Conservation (phyloP, 208 protist species). For the Trypanosoma mega region DNA sequence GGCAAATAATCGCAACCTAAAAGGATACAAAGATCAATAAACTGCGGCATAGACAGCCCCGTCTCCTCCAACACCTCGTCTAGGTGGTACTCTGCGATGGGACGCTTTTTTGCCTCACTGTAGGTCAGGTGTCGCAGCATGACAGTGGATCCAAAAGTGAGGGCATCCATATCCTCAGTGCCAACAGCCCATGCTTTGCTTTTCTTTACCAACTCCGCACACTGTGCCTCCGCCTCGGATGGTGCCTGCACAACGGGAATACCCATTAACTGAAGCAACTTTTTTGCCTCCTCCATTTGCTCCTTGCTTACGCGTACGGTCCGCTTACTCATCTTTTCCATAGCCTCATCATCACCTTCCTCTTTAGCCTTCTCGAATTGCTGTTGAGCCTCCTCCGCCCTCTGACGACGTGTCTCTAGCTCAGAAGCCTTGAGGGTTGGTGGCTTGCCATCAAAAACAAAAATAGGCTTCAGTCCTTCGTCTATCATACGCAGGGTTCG, state of each 20-base stretch:
- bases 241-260: constrained; percentile 97
- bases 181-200: constrained; percentile 97
- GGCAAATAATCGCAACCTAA: constrained; percentile 99
- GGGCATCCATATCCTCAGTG: constrained; percentile 99
- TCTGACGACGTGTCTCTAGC: constrained; percentile 91
- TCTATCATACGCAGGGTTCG: constrained; percentile 98
- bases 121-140: constrained; percentile 97
- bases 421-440: constrained; percentile 96
- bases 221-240: constrained; percentile 98
- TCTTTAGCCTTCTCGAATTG: constrained; percentile 90
- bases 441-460: constrained; percentile 99
- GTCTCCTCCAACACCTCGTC: constrained; percentile 77
- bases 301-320: constrained; percentile 93
- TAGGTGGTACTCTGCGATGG: constrained; percentile 95
- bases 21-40: constrained; percentile 99
- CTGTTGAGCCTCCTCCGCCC: constrained; percentile 90
- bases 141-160: constrained; percentile 97
- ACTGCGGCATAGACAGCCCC: constrained; percentile 93
- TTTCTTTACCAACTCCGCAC: constrained; percentile 95
- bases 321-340: constrained; percentile 95
- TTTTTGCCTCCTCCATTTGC: constrained; percentile 98
- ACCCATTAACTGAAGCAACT: constrained; percentile 98
- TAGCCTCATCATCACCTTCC: constrained; percentile 85
- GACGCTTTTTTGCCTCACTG: constrained; percentile 95
- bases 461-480: constrained; percentile 98